Evolutionary conservation across 805 yeast species (phyloP).

Genomic region (Barnettozyma sp.): DNA sequence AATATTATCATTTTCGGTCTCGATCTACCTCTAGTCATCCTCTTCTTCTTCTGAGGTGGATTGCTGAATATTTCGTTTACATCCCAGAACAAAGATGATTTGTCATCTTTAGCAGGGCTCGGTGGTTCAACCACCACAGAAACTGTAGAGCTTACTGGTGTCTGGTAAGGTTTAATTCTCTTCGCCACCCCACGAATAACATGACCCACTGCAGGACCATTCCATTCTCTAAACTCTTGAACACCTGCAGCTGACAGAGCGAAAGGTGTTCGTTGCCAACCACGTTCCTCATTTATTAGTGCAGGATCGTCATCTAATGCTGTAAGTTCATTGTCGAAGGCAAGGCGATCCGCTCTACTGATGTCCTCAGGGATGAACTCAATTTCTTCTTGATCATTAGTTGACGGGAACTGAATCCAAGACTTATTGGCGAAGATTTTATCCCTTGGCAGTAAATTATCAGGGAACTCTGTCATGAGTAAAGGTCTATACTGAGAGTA

Average conservation of each 20-base stretch:
- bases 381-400: conserved; percentile 1
- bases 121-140: no score
- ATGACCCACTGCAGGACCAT: conserved; percentile 15
- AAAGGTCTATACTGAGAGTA: conserved; percentile 2
- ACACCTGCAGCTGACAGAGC: conserved; percentile 5
- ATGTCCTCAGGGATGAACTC: conserved; percentile 3
- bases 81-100: conserved; percentile 3
- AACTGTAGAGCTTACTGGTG: conserved; percentile 20
- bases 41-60: conserved; percentile 10
- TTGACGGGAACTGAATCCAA: conserved; percentile 1
- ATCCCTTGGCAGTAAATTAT: neutral
- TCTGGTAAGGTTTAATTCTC: conserved; percentile 29
- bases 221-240: conserved; percentile 21
- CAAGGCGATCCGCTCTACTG: no score
- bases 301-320: no score
- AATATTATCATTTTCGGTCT: conserved; percentile 8
- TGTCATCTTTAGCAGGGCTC: no score
- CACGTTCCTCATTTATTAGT: conserved; percentile 3
- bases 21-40: conserved; percentile 8
- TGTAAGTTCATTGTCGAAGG: no score
- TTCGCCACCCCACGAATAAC: conserved; percentile 8
- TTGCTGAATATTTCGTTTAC: conserved; percentile 6
- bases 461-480: conserved; percentile 3
- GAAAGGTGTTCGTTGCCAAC: conserved; percentile 9
- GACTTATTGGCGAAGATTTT: conserved; percentile 1